These are phyloP conservation scores for Sporothrix schenckii DNA, from an alignment of 2,329 filamentous ascomycete genomes.

Conservation along the genomic window DNA sequence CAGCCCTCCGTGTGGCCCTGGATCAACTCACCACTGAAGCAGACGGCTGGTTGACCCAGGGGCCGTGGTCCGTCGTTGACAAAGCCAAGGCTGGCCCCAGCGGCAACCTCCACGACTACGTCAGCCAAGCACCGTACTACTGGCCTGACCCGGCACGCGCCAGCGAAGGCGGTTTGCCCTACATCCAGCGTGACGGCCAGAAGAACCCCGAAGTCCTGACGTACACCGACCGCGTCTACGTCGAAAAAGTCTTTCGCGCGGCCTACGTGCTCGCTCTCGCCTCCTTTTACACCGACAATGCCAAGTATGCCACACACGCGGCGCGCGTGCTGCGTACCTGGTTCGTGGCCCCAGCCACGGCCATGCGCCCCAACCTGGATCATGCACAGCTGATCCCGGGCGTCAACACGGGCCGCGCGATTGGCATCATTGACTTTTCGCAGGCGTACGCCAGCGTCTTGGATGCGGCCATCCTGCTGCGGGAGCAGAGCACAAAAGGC, in stretches of 20 bases:
- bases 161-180: conserved; percentile 36
- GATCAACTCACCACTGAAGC: conserved; percentile 33
- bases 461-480: conserved; percentile 37
- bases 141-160: conserved; percentile 37
- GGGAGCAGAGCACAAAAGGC: background rate
- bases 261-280: conserved; percentile 39
- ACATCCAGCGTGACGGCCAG: conserved; percentile 38
- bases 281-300: conserved; percentile 40
- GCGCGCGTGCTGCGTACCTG: conserved; percentile 38
- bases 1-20: conserved; percentile 25
- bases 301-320: conserved; percentile 38
- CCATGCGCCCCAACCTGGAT: conserved; percentile 40
- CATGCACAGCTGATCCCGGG: conserved; percentile 39
- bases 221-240: conserved; percentile 36
- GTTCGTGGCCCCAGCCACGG: conserved; percentile 38
- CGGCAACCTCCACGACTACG: conserved; percentile 38
- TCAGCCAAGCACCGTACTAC: conserved; percentile 39
- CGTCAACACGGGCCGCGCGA: conserved; percentile 35
- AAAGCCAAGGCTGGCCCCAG: conserved; percentile 36
- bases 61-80: conserved; percentile 39
- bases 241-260: conserved; percentile 39
- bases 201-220: conserved; percentile 39
- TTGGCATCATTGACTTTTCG: conserved; percentile 39
- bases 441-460: conserved; percentile 40
- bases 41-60: conserved; percentile 37